Conservation (phyloP, 345 rosid genomes). For the Aethionema arabicum region DNA sequence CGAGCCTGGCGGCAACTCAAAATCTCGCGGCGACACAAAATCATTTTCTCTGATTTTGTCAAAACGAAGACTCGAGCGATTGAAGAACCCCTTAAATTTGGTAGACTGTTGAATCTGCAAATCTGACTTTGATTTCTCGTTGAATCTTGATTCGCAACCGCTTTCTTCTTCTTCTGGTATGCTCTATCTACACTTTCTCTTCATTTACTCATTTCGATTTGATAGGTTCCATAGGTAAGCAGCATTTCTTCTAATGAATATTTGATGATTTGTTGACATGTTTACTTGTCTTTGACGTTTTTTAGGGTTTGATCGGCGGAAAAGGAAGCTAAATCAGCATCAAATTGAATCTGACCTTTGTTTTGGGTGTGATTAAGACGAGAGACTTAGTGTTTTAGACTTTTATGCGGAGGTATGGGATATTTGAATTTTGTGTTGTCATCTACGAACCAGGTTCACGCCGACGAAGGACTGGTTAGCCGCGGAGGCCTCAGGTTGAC, state of each 20-base stretch:
- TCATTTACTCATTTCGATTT: constrained; percentile 11
- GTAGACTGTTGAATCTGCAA: constrained; percentile 2
- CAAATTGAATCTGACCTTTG: constrained; percentile 12
- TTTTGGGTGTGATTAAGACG: constrained; percentile 36
- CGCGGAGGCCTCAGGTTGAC: constrained; percentile 92
- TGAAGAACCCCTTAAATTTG: constrained; percentile 15
- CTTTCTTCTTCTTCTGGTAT: constrained; percentile 10
- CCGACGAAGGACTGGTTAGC: constrained; percentile 75
- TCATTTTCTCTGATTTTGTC: constrained; percentile 22
- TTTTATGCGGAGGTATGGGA: constrained; percentile 48
- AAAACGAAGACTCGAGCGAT: constrained; percentile 26
- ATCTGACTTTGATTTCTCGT: not conserved
- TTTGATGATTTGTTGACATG: constrained; percentile 16
- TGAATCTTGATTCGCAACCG: not conserved
- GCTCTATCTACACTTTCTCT: not conserved
- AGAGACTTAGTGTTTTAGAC: constrained; percentile 27
- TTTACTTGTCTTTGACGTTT: constrained; percentile 15
- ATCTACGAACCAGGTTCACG: constrained; percentile 69
- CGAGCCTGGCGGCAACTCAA: too few relatives aligned
- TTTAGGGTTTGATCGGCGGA: constrained; percentile 32
- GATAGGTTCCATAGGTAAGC: constrained; percentile 15
- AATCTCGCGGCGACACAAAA: too few relatives aligned
- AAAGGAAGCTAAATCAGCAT: constrained; percentile 27
- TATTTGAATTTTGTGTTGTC: constrained; percentile 78
- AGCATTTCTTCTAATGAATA: not conserved